Evolutionary conservation across 2,329 filamentous ascomycete genomes (phyloP).

Genomic region (Fusarium sublunatum): DNA sequence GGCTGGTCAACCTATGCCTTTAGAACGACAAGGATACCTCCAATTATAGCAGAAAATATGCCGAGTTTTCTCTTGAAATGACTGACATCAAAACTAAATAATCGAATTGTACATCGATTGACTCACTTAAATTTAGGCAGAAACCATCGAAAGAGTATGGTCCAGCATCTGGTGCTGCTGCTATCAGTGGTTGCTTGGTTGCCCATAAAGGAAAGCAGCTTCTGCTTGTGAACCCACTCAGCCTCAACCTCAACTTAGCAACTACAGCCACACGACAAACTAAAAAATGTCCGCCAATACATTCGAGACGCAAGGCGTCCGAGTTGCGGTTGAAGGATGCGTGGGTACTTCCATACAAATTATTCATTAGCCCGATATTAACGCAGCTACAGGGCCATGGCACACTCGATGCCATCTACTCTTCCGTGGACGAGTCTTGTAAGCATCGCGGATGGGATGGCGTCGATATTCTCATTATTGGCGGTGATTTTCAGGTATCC

Average conservation of each 20-base stretch:
- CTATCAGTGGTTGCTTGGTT: conserved; percentile 2
- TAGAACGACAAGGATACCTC: too few species aligned
- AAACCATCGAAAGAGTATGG: not conserved
- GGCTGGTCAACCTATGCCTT: too few species aligned
- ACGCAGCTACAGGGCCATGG: conserved; percentile 79
- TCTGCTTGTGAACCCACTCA: conserved; percentile 27
- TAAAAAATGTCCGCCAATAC: conserved; percentile 48
- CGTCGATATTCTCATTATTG: conserved; percentile 92
- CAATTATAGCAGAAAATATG: too few species aligned
- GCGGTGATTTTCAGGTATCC: conserved; percentile 88
- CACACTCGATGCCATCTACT: conserved; percentile 90
- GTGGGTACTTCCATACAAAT: conserved; percentile 61
- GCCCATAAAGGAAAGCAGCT: conserved; percentile 18
- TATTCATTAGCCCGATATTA: conserved; percentile 10
- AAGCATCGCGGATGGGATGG: conserved; percentile 79
- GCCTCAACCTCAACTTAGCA: conserved; percentile 26
- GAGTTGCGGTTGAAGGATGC: conserved; percentile 88
- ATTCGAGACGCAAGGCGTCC: conserved; percentile 63
- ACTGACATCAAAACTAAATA: too few species aligned
- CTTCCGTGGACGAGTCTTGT: conserved; percentile 76
- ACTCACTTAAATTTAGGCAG: conserved; percentile 8
- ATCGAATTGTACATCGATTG: not conserved
- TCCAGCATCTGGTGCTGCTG: conserved; percentile 4
- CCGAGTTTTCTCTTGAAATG: too few species aligned
- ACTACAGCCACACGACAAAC: conserved; percentile 20